These are phyloP conservation scores for Chloromonas sp. DNA, from an alignment of 163 green algal species.

Conservation along the genomic window DNA sequence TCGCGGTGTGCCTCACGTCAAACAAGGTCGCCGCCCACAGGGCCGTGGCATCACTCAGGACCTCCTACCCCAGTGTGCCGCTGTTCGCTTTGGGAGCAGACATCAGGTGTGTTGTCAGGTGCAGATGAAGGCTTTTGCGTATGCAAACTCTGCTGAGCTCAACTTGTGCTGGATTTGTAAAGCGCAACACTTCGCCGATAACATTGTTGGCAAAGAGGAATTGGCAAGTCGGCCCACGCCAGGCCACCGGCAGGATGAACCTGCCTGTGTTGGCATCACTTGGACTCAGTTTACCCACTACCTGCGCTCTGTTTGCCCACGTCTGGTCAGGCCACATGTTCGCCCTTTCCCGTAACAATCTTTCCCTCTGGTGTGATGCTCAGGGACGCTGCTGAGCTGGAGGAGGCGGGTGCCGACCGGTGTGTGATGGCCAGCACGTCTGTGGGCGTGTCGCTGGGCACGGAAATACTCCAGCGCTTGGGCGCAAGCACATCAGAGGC, in stretches of 20 bases:
- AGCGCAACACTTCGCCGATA: not conserved
- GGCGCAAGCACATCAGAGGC: conserved; percentile 19
- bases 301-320: too few species aligned
- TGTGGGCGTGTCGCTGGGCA: conserved; percentile 41
- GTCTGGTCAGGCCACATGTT: too few species aligned
- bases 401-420: conserved; percentile 52
- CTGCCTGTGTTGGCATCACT: not conserved
- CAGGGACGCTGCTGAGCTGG: conserved; percentile 62
- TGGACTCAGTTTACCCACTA: too few species aligned
- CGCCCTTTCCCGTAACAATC: too few species aligned
- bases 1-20: conserved; percentile 55
- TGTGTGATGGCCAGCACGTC: conserved; percentile 42
- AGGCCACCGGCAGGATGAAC: not conserved
- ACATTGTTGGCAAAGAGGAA: not conserved
- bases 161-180: not conserved
- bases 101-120: conserved; percentile 22
- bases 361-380: not conserved
- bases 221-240: not conserved
- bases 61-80: conserved; percentile 49
- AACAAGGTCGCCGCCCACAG: conserved; percentile 5
- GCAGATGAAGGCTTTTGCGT: not conserved
- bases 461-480: conserved; percentile 27
- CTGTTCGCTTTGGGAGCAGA: conserved; percentile 64
- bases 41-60: conserved; percentile 46
- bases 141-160: not conserved